A percentile compares a stretch with the other conserved stretches of the same genome.
Evolutionary conservation across 805 yeast genomes (phyloP).

Genomic region (Monosporozyma yasuniensis): DNA sequence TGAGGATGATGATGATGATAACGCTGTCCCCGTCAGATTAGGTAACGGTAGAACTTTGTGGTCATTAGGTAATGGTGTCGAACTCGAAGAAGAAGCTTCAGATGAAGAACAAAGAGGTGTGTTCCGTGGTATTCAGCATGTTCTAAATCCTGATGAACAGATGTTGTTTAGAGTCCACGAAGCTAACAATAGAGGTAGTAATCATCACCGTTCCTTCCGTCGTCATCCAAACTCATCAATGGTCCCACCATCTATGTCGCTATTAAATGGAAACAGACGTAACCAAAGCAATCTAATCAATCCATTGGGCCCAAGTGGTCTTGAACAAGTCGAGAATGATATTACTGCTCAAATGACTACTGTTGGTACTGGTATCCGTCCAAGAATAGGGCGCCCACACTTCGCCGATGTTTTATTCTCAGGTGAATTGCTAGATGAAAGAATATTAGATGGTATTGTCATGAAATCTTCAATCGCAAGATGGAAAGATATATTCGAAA

Average conservation of each 20-base stretch:
- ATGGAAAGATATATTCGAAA: constrained; percentile 52
- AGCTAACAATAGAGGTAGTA: constrained; percentile 6
- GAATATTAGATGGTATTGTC: constrained; percentile 25
- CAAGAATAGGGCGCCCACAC: constrained; percentile 20
- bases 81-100: constrained; percentile 23
- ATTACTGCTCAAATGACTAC: constrained; percentile 21
- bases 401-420: constrained; percentile 26
- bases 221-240: constrained; percentile 16
- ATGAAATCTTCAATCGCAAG: constrained; percentile 49
- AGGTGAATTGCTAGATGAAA: constrained; percentile 27
- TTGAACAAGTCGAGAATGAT: constrained; percentile 28
- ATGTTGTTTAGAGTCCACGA: constrained; percentile 24
- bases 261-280: constrained; percentile 22
- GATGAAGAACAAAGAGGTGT: constrained; percentile 27
- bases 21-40: constrained; percentile 6
- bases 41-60: constrained; percentile 13
- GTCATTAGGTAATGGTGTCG: constrained; percentile 24
- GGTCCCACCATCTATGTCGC: constrained; percentile 23
- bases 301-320: constrained; percentile 28
- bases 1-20: constrained; percentile 20
- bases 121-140: constrained; percentile 29
- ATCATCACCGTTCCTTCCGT: constrained; percentile 17
- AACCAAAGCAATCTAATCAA: constrained; percentile 25
- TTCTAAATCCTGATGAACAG: constrained; percentile 22
- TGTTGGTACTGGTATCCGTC: constrained; percentile 20